Percentiles rank a stretch among this genome's conserved stretches.
Evolutionary conservation across 2,329 filamentous ascomycete genomes (phyloP).

Genomic region (Stenocarpella maydis): DNA sequence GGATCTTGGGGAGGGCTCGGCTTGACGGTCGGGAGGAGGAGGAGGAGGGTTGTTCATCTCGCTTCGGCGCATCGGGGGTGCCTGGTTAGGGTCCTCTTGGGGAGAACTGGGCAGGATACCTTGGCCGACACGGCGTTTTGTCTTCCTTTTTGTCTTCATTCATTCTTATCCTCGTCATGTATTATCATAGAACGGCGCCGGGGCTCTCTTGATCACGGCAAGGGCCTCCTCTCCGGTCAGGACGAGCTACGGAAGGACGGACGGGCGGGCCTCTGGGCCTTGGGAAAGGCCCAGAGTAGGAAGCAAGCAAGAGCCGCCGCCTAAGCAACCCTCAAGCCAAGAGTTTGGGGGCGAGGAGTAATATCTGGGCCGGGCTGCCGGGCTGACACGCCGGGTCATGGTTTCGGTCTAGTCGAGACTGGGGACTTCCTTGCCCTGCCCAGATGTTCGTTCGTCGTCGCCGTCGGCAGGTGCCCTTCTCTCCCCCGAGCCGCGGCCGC

Average conservation of each 20-base stretch:
- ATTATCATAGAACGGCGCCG: not conserved
- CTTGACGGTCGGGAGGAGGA: not conserved
- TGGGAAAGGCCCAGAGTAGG: too few species aligned
- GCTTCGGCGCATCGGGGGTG: not conserved
- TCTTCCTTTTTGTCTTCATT: not conserved
- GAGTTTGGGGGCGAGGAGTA: not conserved
- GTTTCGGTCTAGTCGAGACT: not conserved
- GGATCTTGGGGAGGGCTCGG: not conserved
- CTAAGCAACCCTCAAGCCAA: not conserved
- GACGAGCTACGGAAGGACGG: not conserved
- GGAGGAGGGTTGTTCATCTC: conserved; percentile 2
- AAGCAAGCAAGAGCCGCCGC: too few species aligned
- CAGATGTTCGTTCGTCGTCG: not conserved
- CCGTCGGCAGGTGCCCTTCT: not conserved
- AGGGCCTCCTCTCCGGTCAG: not conserved
- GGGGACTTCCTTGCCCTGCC: not conserved
- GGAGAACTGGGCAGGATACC: not conserved
- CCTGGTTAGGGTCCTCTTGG: not conserved
- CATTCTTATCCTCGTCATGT: not conserved
- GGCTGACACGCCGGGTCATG: conserved; percentile 1
- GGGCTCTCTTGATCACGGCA: not conserved
- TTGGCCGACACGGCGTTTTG: not conserved
- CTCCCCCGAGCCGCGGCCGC: not conserved
- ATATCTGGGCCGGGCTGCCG: conserved; percentile 3
- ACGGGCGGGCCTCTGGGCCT: too few species aligned